Evolutionary conservation across 228 moss, liverwort and hornwort genomes (phyloP).

Genomic region (Sphagnum magellanicum): DNA sequence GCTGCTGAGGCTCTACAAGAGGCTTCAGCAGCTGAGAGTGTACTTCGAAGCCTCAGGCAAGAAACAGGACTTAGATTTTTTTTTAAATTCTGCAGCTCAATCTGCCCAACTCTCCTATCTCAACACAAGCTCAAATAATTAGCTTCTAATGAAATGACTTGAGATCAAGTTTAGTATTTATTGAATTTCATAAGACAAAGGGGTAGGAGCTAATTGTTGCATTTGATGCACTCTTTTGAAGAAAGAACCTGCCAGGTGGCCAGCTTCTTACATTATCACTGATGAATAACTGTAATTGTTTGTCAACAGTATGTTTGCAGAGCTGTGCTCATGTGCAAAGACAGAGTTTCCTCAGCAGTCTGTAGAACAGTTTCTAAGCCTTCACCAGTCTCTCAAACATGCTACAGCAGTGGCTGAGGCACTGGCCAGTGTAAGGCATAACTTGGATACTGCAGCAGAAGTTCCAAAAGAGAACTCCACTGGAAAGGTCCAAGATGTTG

Average conservation of each 20-base stretch:
- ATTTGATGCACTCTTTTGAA: no score
- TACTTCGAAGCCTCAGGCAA: slow-evolving; percentile 82
- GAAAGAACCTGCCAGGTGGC: no score
- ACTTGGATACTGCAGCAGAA: slow-evolving; percentile 9
- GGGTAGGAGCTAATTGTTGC: no score
- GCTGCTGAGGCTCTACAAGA: slow-evolving; percentile 94
- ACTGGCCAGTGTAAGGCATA: slow-evolving; percentile 18
- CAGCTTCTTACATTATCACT: neutral
- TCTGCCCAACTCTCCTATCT: no score
- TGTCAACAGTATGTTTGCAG: slow-evolving; percentile 90
- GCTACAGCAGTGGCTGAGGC: slow-evolving; percentile 76
- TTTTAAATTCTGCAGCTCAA: no score
- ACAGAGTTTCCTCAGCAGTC: slow-evolving; percentile 79
- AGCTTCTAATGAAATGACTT: no score
- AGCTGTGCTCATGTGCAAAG: slow-evolving; percentile 71
- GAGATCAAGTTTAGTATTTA: no score
- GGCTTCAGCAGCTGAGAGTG: slow-evolving; percentile 88
- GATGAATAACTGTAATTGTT: neutral
- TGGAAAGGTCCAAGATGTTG: slow-evolving; percentile 24
- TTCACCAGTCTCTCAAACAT: slow-evolving; percentile 72
- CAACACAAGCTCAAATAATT: no score
- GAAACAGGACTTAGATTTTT: neutral
- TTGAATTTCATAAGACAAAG: no score
- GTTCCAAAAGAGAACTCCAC: slow-evolving; percentile 10
- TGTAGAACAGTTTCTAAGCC: slow-evolving; percentile 76